Evolutionary conservation across 2,329 filamentous ascomycete species (phyloP).

Genomic region (Pleurostoma richardsiae): DNA sequence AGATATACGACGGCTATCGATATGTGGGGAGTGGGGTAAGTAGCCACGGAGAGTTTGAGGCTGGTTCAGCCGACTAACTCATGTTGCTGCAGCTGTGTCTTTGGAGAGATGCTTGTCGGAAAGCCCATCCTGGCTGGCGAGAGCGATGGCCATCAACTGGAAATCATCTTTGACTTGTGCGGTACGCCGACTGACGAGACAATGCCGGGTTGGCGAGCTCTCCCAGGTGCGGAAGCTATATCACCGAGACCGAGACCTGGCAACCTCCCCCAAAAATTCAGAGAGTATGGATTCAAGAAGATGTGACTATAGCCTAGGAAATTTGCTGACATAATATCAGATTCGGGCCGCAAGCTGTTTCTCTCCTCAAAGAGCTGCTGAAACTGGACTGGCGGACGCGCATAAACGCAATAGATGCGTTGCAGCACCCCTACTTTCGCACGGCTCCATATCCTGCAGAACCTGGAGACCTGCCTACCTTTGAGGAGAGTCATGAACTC

Average conservation of each 20-base stretch:
- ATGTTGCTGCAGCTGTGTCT: conserved; percentile 66
- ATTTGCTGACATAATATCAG: conserved; percentile 28
- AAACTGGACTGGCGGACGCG: conserved; percentile 84
- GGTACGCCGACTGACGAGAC: conserved; percentile 83
- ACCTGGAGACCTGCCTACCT: conserved; percentile 82
- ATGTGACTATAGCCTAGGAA: background rate
- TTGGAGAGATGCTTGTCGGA: conserved; percentile 93
- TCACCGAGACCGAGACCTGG: conserved; percentile 56
- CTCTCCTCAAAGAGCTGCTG: conserved; percentile 75
- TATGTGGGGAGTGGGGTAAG: conserved; percentile 94
- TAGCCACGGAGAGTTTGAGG: conserved; percentile 6
- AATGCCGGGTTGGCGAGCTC: conserved; percentile 84
- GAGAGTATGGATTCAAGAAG: conserved; percentile 46
- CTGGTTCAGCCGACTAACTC: conserved; percentile 5
- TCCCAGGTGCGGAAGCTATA: conserved; percentile 77
- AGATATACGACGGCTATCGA: conserved; percentile 97
- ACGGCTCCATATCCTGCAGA: conserved; percentile 71
- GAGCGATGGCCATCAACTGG: conserved; percentile 82
- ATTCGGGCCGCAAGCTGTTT: conserved; percentile 66
- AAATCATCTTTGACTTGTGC: conserved; percentile 90
- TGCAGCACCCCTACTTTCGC: conserved; percentile 89
- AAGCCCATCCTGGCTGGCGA: conserved; percentile 90
- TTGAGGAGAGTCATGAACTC: conserved; percentile 95
- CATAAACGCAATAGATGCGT: conserved; percentile 88
- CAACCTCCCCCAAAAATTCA: conserved; percentile 69